Evolutionary conservation across 306 rosid genomes (phyloP), one percentile per base, ranked within the genome.

Genomic region (Vigna mungo): DNA sequence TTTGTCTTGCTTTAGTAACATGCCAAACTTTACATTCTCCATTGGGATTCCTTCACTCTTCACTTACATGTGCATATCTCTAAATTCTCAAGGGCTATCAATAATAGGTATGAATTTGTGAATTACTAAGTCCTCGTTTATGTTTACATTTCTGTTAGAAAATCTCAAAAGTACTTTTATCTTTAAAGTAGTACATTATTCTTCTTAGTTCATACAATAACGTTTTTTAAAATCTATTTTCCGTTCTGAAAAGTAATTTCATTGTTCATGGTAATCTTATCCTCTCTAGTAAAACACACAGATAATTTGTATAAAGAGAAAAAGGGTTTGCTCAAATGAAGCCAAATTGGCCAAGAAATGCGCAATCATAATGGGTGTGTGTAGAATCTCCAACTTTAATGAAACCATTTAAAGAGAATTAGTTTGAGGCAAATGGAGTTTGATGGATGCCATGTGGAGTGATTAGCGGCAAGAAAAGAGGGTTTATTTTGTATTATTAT

Each of bases 1-100:
- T 69, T 83, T 88, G 90, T 88, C 90, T 86, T 83, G 88, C 92
- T 88, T 85, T 87, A 80, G 89, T 87, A 88, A 89, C 92, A 90
- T 91, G 93, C 93, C 92, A 89, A 88, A 88, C 88, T 88, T 76
- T 74, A 74, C 86, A 91, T 86, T 84, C 90, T 89, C 80, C 86
- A 87, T 91, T 87, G 97, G 96, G 96, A 93, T 89, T 91, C 91
- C 86, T 83, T 86, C 89, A 78, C 85, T 83, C 84, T 80, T 47
- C 69, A 70, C 84, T 58, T 62, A 36, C 25, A 30, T 30, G 21
- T 32, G 43, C 2, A 78, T 70, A 84, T 72, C 69, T 85, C 60
- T 68, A 23, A 68, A 74, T 62, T 82, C 60, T 68, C 76, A 73
- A 73, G 82, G 75, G 77, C 75, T 83, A 84, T 82, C 55, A 58